A percentile compares a stretch with the other conserved stretches of the same genome.
phyloP scores from a whole-genome alignment of 305 asterid species.

The Nicotiana rustica region DNA sequence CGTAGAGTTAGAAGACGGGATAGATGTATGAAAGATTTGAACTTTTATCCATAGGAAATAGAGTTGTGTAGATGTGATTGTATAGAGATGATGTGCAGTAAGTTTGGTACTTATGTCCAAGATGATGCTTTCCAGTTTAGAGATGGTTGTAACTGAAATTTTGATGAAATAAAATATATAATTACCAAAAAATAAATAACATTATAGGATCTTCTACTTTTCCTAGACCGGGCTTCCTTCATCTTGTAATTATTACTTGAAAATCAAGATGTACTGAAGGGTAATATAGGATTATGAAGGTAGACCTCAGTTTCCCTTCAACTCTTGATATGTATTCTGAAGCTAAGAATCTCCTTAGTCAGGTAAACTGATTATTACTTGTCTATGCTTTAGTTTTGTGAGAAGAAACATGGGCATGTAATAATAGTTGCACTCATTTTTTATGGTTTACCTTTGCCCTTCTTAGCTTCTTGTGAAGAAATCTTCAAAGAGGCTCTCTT shows the following conservation, averaged over 20 bases:
- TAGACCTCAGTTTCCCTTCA: conserved; percentile 87
- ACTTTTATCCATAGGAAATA: too few species aligned
- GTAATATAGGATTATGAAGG: conserved; percentile 73
- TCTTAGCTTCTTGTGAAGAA: conserved; percentile 94
- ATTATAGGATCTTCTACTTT: too few species aligned
- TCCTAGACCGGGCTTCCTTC: too few species aligned
- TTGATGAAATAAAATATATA: too few species aligned
- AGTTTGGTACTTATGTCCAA: too few species aligned
- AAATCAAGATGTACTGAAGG: conserved; percentile 32
- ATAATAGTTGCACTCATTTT: conserved; percentile 26
- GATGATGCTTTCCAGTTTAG: too few species aligned
- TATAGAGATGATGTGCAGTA: too few species aligned
- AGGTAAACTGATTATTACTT: conserved; percentile 52
- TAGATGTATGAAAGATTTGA: too few species aligned
- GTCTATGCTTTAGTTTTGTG: background rate
- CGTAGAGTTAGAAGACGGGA: too few species aligned
- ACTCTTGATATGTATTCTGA: conserved; percentile 62
- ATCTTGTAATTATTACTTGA: background rate
- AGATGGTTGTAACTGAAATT: too few species aligned
- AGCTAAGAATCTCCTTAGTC: conserved; percentile 79
- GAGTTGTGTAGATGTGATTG: too few species aligned
- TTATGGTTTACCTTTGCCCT: conserved; percentile 36
- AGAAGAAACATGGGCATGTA: background rate
- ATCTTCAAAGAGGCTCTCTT: conserved; percentile 80
- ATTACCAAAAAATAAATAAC: too few species aligned